phyloP scores from a whole-genome alignment of 257 asterid species.

The Solanum arcanum region DNA sequence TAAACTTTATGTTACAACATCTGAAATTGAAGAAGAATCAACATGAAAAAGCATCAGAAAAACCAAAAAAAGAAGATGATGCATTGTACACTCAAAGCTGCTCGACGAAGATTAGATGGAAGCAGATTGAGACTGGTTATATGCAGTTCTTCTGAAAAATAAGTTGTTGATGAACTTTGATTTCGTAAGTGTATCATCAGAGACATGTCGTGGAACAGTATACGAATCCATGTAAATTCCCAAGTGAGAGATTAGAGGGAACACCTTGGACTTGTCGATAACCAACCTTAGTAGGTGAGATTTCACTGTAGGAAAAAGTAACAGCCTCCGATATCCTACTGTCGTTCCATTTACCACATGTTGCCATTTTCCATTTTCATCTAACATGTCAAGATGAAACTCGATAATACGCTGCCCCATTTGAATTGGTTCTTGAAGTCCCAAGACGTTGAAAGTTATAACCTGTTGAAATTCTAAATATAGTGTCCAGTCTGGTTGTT shows the following conservation, averaged over 20 bases:
- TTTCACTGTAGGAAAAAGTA: slow-evolving; percentile 37
- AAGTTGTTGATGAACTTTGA: slow-evolving; percentile 16
- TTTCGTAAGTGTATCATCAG: slow-evolving; percentile 4
- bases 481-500: slow-evolving; percentile 30
- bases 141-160: slow-evolving; percentile 10
- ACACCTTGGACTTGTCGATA: slow-evolving; percentile 43
- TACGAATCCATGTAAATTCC: slow-evolving; percentile 59
- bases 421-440: slow-evolving; percentile 89
- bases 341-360: slow-evolving; percentile 53
- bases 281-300: slow-evolving; percentile 39
- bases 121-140: slow-evolving; percentile 6
- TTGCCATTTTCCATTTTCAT: slow-evolving; percentile 45
- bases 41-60: not conserved
- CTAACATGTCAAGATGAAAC: slow-evolving; percentile 53
- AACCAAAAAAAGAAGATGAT: not conserved
- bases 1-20: not conserved
- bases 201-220: slow-evolving; percentile 18
- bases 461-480: slow-evolving; percentile 31
- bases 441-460: slow-evolving; percentile 49
- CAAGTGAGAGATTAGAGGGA: slow-evolving; percentile 55
- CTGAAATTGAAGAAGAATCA: not conserved
- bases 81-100: not conserved
- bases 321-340: slow-evolving; percentile 76
- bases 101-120: slow-evolving; percentile 3
- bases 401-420: slow-evolving; percentile 79